Conservation (phyloP, 148 eudicot species). For the Rhododendron ovatum region DNA sequence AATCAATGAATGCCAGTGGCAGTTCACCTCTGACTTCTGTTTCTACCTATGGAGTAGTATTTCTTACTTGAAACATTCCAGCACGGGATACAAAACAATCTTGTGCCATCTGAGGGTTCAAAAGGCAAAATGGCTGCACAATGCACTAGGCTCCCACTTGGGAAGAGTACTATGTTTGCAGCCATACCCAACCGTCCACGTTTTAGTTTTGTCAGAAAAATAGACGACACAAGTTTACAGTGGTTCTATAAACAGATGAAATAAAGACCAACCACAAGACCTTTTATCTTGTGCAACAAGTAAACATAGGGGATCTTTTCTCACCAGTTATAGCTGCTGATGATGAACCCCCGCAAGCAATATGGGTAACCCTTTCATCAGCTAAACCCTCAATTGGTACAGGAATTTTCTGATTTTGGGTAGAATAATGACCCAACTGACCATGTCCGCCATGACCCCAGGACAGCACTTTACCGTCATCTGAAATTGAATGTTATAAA, state of each 20-base stretch:
- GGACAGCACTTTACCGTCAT: conserved; percentile 74
- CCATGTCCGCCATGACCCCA: conserved; percentile 99
- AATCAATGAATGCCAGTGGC: neutral
- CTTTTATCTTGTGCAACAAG: neutral
- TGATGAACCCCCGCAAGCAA: conserved; percentile 90
- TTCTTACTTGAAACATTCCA: neutral
- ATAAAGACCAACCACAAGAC: neutral
- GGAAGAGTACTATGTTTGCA: neutral
- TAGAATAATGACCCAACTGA: conserved; percentile 83
- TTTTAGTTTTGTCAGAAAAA: neutral
- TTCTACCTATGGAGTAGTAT: neutral
- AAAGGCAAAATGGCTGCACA: neutral
- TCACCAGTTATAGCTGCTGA: conserved; percentile 93
- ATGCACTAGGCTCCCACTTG: neutral
- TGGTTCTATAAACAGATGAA: neutral
- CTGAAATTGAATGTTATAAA: conserved; percentile 27
- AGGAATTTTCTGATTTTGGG: conserved; percentile 68
- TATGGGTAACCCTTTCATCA: conserved; percentile 52
- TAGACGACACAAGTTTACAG: neutral
- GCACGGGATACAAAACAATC: neutral
- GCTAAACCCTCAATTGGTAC: conserved; percentile 61
- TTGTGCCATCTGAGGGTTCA: neutral
- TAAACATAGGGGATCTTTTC: neutral
- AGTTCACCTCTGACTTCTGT: neutral
- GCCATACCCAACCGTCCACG: neutral